phyloP scores from a whole-genome alignment of 108 stramenopile species.

The Cyclostephanos invisitatus region DNA sequence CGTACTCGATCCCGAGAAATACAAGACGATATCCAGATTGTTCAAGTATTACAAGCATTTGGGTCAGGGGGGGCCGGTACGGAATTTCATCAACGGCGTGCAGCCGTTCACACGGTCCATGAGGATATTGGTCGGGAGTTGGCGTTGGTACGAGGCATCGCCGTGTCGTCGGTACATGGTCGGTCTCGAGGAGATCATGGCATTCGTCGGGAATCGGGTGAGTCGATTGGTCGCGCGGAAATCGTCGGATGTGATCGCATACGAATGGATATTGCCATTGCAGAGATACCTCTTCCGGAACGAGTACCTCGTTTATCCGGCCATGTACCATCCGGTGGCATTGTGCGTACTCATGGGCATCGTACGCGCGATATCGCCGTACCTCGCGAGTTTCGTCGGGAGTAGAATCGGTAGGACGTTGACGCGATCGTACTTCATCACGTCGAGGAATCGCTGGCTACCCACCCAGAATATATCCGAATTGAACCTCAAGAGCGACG shows the following conservation, averaged over 20 bases:
- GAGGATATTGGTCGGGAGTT: constrained; percentile 46
- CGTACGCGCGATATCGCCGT: constrained; percentile 34
- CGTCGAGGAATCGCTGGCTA: constrained; percentile 61
- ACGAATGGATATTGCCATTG: constrained; percentile 53
- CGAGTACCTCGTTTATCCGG: constrained; percentile 40
- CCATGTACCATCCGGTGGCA: constrained; percentile 49
- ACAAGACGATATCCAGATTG: constrained; percentile 35
- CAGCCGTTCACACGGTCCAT: constrained; percentile 64
- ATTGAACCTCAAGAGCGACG: constrained; percentile 57
- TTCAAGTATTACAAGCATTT: constrained; percentile 37
- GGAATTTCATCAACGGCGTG: constrained; percentile 56
- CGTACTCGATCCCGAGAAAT: constrained; percentile 34
- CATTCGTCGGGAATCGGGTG: constrained; percentile 75
- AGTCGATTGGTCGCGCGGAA: constrained; percentile 56
- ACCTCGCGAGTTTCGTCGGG: constrained; percentile 66
- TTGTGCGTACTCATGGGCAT: constrained; percentile 62
- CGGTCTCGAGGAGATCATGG: constrained; percentile 57
- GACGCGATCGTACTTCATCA: constrained; percentile 48
- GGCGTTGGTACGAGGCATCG: constrained; percentile 64
- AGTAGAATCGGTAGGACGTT: constrained; percentile 61
- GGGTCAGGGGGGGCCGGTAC: constrained; percentile 45
- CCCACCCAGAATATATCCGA: constrained; percentile 56
- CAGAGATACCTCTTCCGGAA: constrained; percentile 31
- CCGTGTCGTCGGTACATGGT: constrained; percentile 62
- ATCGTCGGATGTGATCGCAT: constrained; percentile 40